phyloP scores from a whole-genome alignment of 192 early-diverging fungal genomes.

The Chytriomyces confervae region DNA sequence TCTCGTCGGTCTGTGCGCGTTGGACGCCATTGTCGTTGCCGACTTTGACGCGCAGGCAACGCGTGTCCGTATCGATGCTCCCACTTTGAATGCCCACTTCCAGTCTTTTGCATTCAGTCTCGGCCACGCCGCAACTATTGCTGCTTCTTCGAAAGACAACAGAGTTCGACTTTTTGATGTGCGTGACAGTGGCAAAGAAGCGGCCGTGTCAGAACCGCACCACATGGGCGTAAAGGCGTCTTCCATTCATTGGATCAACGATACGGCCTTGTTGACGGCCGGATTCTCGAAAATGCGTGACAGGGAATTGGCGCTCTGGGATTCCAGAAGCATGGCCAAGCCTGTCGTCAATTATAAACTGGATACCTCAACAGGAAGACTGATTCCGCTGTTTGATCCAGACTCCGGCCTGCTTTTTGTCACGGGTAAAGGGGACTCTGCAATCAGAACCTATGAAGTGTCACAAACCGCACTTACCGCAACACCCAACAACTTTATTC shows the following conservation, averaged over 20 bases:
- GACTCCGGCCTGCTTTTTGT: constrained; percentile 82
- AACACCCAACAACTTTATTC: constrained; percentile 20
- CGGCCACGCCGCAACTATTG: constrained; percentile 59
- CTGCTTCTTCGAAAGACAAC: constrained; percentile 61
- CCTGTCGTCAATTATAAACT: constrained; percentile 64
- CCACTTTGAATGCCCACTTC: constrained; percentile 11
- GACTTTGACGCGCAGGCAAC: background rate
- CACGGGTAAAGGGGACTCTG: constrained; percentile 72
- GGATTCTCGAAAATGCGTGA: constrained; percentile 67
- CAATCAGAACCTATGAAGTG: constrained; percentile 72
- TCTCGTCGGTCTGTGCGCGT: background rate
- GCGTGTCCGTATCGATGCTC: background rate
- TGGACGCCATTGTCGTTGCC: background rate
- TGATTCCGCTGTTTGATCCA: constrained; percentile 77
- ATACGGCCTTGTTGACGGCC: constrained; percentile 61
- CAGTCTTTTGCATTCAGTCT: constrained; percentile 66
- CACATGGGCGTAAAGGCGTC: constrained; percentile 72
- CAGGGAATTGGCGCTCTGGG: constrained; percentile 77
- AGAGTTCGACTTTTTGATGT: constrained; percentile 68
- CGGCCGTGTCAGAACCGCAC: background rate
- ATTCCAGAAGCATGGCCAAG: constrained; percentile 62
- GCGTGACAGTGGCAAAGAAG: constrained; percentile 29
- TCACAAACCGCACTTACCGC: background rate
- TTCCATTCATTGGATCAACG: constrained; percentile 71
- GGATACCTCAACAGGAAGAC: constrained; percentile 73